phyloP scores from a whole-genome alignment of 2,329 filamentous ascomycete genomes.

The Calonectria fujianensis region DNA sequence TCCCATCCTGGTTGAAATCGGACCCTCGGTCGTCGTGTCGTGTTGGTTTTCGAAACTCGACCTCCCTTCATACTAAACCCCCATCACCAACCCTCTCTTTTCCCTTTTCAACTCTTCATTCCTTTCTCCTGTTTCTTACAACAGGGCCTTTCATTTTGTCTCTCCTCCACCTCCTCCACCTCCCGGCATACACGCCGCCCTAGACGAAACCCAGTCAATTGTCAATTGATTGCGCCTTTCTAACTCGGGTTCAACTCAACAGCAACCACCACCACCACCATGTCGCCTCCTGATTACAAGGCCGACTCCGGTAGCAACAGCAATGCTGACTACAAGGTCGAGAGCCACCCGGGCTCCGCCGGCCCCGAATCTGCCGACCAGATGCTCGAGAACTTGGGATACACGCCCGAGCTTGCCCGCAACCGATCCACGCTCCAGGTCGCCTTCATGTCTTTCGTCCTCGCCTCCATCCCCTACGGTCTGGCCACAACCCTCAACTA shows the following conservation, averaged over 20 bases:
- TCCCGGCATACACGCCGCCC: constrained; percentile 3
- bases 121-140: constrained; percentile 37
- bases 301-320: constrained; percentile 49
- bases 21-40: constrained; percentile 17
- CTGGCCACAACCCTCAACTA: constrained; percentile 82
- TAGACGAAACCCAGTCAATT: background rate
- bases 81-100: constrained; percentile 6
- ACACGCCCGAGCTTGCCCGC: constrained; percentile 78
- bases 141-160: constrained; percentile 24
- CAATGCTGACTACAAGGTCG: constrained; percentile 55
- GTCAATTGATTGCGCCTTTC: background rate
- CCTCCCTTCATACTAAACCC: constrained; percentile 13
- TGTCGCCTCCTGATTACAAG: constrained; percentile 49
- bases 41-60: constrained; percentile 25
- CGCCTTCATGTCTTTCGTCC: constrained; percentile 85
- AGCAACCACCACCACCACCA: constrained; percentile 31
- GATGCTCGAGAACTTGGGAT: constrained; percentile 78
- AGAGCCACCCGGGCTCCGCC: constrained; percentile 48
- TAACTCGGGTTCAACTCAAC: background rate
- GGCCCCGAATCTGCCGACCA: constrained; percentile 73
- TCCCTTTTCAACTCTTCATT: constrained; percentile 3
- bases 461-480: constrained; percentile 84
- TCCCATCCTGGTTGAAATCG: constrained; percentile 25
- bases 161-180: background rate
- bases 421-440: constrained; percentile 81